Conservation (phyloP, 257 asterid species). For the Ligustrum vulgare region DNA sequence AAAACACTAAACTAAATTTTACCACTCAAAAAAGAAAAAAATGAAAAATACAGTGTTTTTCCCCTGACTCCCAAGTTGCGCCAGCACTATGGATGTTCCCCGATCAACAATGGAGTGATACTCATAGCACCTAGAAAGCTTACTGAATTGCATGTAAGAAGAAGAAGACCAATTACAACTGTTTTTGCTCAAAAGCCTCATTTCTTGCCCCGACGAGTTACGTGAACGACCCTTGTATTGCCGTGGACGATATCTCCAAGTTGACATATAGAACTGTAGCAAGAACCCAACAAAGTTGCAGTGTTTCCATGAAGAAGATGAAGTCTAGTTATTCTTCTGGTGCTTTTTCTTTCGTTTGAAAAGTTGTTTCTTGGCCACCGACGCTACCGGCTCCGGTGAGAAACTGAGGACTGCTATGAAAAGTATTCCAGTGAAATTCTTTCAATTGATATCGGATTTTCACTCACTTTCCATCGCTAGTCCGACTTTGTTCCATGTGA, state of each 20-base stretch:
- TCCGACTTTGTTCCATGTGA: too few species aligned
- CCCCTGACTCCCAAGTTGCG: too few species aligned
- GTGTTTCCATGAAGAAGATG: constrained; percentile 70
- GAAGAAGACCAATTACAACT: constrained; percentile 39
- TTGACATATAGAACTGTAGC: constrained; percentile 66
- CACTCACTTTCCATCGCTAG: too few species aligned
- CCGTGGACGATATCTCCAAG: constrained; percentile 66
- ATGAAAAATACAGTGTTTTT: too few species aligned
- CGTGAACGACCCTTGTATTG: constrained; percentile 64
- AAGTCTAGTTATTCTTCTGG: constrained; percentile 22
- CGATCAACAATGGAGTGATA: constrained; percentile 83
- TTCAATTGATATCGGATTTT: too few species aligned
- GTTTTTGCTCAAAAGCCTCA: constrained; percentile 54
- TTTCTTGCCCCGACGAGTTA: constrained; percentile 65
- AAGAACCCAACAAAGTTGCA: constrained; percentile 22
- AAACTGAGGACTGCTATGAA: constrained; percentile 67
- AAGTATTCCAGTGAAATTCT: too few species aligned
- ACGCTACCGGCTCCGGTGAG: constrained; percentile 31
- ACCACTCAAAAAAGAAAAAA: too few species aligned
- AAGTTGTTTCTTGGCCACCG: constrained; percentile 22
- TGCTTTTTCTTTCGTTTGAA: constrained; percentile 48
- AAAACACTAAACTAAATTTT: too few species aligned
- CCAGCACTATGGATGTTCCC: too few species aligned
- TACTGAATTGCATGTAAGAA: constrained; percentile 67
- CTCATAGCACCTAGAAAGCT: constrained; percentile 90